Base-by-base conservation (phyloP, 305 asterid genomes). In the Fraxinus baroniana region DNA sequence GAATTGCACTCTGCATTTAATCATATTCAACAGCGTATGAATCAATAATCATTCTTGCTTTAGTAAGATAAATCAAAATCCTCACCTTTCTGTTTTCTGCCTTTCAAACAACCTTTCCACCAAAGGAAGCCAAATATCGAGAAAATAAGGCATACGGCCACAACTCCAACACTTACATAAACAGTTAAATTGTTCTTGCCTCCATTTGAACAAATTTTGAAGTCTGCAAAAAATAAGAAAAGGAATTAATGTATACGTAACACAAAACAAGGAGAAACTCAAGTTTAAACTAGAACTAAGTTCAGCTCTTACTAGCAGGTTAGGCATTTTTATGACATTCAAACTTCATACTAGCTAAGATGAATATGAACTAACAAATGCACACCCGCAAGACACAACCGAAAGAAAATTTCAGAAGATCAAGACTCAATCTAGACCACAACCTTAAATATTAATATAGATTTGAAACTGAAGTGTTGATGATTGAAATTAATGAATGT, bases 151-250 rank as follows among this genome's bases (percentile, higher is more conserved):
- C 82, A 87, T 39, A 79, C 77, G 30, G 79, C 77, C 88, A 89
- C 77, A 68, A 92, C 90, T 80, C 93, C 90, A 77, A 92, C 84
- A 80, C 84, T 81, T 81, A 92, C 81, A 76, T 86, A 90, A 74
- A 87, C 88, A 86, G 90, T 81, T 82, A 62, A 83, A 71, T 91
- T 87, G 84, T 87, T 92, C 83, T 90, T 91, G 74, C 66, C 89
- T 60, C 93, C 92, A 71, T 70, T 62, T 35, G 91, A 90, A 84
- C 99, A 95, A 81, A 91, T 88, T 86, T 86, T 91, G 82, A 90
- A 89, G 85, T 86, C 99, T 95, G 95, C 85, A 77, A 33, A 18
- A 26, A 57, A 83, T 79, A 39, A 60, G 77, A 72, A 76, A 79
- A 37, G 55, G 80, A 39, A 83, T 64, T 41, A 76, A 22, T 17